phyloP scores from a whole-genome alignment of 345 rosid genomes.

The Corchorus olitorius region DNA sequence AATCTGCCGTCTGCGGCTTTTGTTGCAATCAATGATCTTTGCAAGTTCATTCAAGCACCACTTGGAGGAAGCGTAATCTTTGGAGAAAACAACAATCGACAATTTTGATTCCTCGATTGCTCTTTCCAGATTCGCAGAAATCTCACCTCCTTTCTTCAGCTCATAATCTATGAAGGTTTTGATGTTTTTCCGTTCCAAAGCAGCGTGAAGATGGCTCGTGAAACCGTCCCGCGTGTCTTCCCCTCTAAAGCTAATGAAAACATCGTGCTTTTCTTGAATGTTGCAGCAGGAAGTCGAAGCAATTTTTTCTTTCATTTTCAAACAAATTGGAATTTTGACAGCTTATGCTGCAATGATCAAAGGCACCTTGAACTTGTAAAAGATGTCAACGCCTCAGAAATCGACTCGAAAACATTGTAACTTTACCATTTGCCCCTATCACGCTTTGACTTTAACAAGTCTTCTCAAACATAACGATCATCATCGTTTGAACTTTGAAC shows the following conservation, averaged over 20 bases:
- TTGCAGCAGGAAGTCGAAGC: too few species aligned
- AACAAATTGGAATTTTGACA: too few species aligned
- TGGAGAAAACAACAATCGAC: constrained; percentile 32
- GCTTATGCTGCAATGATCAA: too few species aligned
- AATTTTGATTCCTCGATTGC: constrained; percentile 24
- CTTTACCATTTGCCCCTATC: too few species aligned
- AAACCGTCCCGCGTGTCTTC: constrained; percentile 38
- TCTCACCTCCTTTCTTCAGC: constrained; percentile 17
- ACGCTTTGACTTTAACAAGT: too few species aligned
- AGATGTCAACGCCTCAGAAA: too few species aligned
- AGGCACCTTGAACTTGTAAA: too few species aligned
- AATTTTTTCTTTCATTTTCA: too few species aligned
- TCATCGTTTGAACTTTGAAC: too few species aligned
- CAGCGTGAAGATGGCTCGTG: constrained; percentile 30
- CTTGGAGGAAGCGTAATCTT: constrained; percentile 28
- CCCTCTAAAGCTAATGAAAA: constrained; percentile 34
- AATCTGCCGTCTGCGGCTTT: constrained; percentile 28
- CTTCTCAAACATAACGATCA: too few species aligned
- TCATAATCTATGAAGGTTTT: constrained; percentile 25
- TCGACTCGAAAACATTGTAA: too few species aligned
- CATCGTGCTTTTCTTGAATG: constrained; percentile 18
- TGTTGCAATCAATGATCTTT: constrained; percentile 29
- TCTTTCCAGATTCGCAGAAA: constrained; percentile 27
- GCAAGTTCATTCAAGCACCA: constrained; percentile 38
- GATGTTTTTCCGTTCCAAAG: constrained; percentile 29